Evolutionary conservation across 2,329 filamentous ascomycete genomes (phyloP).

Genomic region (Penicillium sp.): DNA sequence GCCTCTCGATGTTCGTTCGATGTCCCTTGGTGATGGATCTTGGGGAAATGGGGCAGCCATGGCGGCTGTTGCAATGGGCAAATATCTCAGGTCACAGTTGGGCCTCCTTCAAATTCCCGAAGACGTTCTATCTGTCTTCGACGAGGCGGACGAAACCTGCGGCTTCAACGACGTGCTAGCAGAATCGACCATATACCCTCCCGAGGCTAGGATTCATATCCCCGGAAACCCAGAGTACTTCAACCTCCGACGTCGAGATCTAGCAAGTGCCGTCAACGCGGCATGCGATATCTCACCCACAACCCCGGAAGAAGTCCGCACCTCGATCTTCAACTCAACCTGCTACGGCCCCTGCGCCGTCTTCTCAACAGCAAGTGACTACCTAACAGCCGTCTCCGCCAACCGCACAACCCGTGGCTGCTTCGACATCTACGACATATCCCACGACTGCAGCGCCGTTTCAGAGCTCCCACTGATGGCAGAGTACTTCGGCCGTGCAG

Average conservation of each 20-base stretch:
- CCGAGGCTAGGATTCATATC: constrained; percentile 24
- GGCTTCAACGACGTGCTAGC: constrained; percentile 26
- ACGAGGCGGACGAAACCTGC: constrained; percentile 25
- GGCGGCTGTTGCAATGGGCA: constrained; percentile 24
- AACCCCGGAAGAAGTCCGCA: constrained; percentile 19
- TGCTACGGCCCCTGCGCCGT: constrained; percentile 32
- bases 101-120: constrained; percentile 20
- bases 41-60: constrained; percentile 32
- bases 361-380: constrained; percentile 29
- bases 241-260: constrained; percentile 20
- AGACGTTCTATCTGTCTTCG: constrained; percentile 25
- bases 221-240: constrained; percentile 26
- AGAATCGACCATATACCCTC: constrained; percentile 25
- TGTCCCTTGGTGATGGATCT: constrained; percentile 32
- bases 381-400: constrained; percentile 17
- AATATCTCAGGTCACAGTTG: constrained; percentile 24
- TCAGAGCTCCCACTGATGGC: constrained; percentile 19
- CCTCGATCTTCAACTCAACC: constrained; percentile 28
- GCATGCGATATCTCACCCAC: constrained; percentile 22
- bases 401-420: constrained; percentile 14
- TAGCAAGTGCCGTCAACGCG: constrained; percentile 10
- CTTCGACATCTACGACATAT: constrained; percentile 31
- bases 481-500: constrained; percentile 28
- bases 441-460: constrained; percentile 25
- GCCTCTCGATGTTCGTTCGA: constrained; percentile 28